Evolutionary conservation across 129 eudicot genomes (phyloP), one percentile per base, ranked within the genome.

Genomic region (Saussurea involucrata): DNA sequence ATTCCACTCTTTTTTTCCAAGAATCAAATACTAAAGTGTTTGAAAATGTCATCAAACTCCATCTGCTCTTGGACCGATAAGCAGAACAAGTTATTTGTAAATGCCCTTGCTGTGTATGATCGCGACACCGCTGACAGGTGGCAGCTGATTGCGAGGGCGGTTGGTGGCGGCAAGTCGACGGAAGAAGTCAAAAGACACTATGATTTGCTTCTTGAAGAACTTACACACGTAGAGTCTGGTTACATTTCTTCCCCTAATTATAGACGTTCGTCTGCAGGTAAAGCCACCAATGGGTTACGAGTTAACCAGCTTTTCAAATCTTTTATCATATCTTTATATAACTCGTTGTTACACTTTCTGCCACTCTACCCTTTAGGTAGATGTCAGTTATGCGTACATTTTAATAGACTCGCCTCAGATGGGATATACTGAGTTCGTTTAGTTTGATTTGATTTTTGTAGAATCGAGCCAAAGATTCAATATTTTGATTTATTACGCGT

Each of bases 161-260:
- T 92, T 5, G 96, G 87, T 74, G 83, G 87, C 12, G 90, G 87
- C 12, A 92, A 92, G 80, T 87, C 97, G 21, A 85, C 76, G 9
- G 90, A 92, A 71, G 88, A 92, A 83, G 97, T 92, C 69, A 92
- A 89, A 79, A 75, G 82, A 78, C 97, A 87, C 83, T 92, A 92
- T 64, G 87, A 85, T 57, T 49, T 86, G 74, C 96, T 92, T 33
- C 55, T 89, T 1, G 84, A 89, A 79, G 97, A 92, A 69, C 81
- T 89, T 71, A 80, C 68, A 76, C 86, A 80, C 70, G 87, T 92
- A 64, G 97, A 92, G 84, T 83, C 87, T 24, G 91, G 92, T 15
- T 83, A 78, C 46, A 77, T 89, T 49, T 89, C 95, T 27, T 92
- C 67, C 33, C 97, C 95, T 0, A 84, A 75, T 24, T 87, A 90